These are phyloP conservation scores for Bifiguratus adelaidae DNA, from an alignment of 192 early-diverging fungal species.

Conservation along the genomic window DNA sequence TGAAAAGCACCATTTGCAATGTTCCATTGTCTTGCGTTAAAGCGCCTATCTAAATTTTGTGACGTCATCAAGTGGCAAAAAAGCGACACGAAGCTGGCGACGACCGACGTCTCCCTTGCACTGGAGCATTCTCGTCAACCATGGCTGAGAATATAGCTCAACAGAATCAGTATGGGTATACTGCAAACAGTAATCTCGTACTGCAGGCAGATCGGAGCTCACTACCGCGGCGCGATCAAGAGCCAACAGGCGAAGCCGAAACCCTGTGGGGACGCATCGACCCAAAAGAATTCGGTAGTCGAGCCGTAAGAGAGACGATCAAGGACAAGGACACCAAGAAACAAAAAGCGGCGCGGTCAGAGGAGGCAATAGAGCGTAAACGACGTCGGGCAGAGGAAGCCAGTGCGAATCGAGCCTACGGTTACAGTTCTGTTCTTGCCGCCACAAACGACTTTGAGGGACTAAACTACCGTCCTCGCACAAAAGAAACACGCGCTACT, in stretches of 20 bases:
- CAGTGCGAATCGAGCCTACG: slow-evolving; percentile 57
- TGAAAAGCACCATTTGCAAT: not conserved
- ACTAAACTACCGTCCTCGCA: slow-evolving; percentile 76
- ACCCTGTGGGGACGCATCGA: slow-evolving; percentile 82
- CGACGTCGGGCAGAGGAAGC: slow-evolving; percentile 49
- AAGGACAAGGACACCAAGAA: slow-evolving; percentile 55
- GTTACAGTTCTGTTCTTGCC: slow-evolving; percentile 64
- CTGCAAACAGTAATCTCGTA: slow-evolving; percentile 94
- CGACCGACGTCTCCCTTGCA: too few species aligned
- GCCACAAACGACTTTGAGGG: slow-evolving; percentile 85
- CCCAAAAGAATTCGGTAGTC: slow-evolving; percentile 74
- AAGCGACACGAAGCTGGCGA: too few species aligned
- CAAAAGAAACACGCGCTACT: slow-evolving; percentile 77
- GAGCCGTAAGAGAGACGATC: slow-evolving; percentile 56
- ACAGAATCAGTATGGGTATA: slow-evolving; percentile 67
- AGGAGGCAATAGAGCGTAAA: slow-evolving; percentile 38
- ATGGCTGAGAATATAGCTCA: slow-evolving; percentile 61
- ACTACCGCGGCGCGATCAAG: slow-evolving; percentile 73
- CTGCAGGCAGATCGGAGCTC: slow-evolving; percentile 80
- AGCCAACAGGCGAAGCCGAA: slow-evolving; percentile 94
- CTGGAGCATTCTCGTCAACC: too few species aligned
- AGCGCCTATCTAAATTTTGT: too few species aligned
- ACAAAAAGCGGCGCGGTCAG: slow-evolving; percentile 37
- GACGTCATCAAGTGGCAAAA: too few species aligned
- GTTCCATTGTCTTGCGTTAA: not conserved